A percentile compares a stretch with the other conserved stretches of the same genome.
These are phyloP conservation scores for Umbelopsis ramanniana DNA, from an alignment of 192 early-diverging fungal genomes.

Conservation along the genomic window DNA sequence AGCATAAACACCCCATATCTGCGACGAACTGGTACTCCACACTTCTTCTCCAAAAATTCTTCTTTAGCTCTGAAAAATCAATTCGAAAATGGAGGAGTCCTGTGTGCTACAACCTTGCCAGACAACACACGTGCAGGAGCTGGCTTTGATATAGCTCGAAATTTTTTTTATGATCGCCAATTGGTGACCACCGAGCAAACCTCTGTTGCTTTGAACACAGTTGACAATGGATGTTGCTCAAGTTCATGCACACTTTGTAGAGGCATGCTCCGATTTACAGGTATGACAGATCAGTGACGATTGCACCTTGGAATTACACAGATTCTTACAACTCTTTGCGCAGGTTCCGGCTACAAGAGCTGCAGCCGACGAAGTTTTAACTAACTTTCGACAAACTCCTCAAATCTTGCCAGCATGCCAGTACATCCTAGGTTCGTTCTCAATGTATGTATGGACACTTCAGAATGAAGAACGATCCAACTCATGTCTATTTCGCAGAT, in stretches of 20 bases:
- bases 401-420: slow-evolving; percentile 62
- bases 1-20: no score
- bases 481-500: slow-evolving; percentile 44
- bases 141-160: no score
- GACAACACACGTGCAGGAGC: no score
- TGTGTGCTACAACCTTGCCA: no score
- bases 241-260: slow-evolving; percentile 50
- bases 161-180: no score
- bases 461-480: not conserved
- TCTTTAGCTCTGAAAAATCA: no score
- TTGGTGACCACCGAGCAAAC: not conserved
- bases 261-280: slow-evolving; percentile 59
- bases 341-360: slow-evolving; percentile 58
- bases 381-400: slow-evolving; percentile 54
- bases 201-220: not conserved
- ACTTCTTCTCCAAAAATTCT: no score
- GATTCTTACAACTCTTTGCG: not conserved
- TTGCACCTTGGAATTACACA: not conserved
- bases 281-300: slow-evolving; percentile 32
- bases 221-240: slow-evolving; percentile 45
- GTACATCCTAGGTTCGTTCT: slow-evolving; percentile 61
- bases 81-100: no score
- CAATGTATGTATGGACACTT: not conserved
- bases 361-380: slow-evolving; percentile 55
- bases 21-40: no score